These are phyloP conservation scores for Skeletonema marinoi DNA, from an alignment of 108 stramenopile species.

Conservation along the genomic window DNA sequence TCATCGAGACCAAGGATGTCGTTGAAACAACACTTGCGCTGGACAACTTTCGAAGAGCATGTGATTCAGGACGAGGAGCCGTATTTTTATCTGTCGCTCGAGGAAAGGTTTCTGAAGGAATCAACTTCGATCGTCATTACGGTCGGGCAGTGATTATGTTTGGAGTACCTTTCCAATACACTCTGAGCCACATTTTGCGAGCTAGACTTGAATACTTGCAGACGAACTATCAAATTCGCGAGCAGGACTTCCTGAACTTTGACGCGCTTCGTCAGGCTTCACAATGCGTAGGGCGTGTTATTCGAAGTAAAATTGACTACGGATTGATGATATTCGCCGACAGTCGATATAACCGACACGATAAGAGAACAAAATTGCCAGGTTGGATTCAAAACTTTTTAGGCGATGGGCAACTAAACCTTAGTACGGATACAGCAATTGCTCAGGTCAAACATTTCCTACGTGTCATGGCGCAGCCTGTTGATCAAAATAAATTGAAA, in stretches of 20 bases:
- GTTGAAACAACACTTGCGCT: constrained; percentile 98
- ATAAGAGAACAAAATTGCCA: constrained; percentile 96
- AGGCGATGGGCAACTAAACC: constrained; percentile 85
- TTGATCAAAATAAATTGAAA: constrained; percentile 87
- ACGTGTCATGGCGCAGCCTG: constrained; percentile 96
- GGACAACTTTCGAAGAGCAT: constrained; percentile 96
- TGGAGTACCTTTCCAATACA: constrained; percentile 99
- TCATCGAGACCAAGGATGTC: constrained; percentile 99
- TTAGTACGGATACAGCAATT: constrained; percentile 92
- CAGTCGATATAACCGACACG: constrained; percentile 92
- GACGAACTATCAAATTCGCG: constrained; percentile 92
- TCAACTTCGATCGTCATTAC: constrained; percentile 99
- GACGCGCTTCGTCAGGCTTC: constrained; percentile 94
- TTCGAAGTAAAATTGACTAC: constrained; percentile 95
- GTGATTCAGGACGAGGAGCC: constrained; percentile 98
- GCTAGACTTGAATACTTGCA: constrained; percentile 96
- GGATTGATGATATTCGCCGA: constrained; percentile 96
- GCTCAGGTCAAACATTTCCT: constrained; percentile 81
- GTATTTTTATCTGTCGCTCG: constrained; percentile 98
- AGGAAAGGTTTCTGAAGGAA: constrained; percentile 99
- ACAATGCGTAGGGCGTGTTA: constrained; percentile 96
- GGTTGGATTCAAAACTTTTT: constrained; percentile 97
- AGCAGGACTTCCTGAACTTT: constrained; percentile 97
- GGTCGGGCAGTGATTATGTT: constrained; percentile 98
- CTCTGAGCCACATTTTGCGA: constrained; percentile 91